Evolutionary conservation across 1,284 basidiomycete genomes (phyloP).

Genomic region (Papiliotrema fonsecae): DNA sequence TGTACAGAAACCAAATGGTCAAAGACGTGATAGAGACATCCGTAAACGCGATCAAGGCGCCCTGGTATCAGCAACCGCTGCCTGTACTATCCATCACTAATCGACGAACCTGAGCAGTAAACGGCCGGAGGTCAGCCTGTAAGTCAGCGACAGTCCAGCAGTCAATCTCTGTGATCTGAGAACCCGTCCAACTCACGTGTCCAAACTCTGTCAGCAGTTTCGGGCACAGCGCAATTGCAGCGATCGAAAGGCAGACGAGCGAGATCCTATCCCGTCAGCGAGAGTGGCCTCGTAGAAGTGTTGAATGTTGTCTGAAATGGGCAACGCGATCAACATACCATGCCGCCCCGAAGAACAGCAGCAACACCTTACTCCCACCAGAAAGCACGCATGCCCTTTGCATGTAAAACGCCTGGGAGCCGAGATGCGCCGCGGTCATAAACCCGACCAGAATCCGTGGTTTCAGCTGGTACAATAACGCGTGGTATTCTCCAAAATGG

Average conservation of each 20-base stretch:
- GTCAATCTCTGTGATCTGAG: not conserved
- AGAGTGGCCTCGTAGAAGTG: not conserved
- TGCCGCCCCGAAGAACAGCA: not conserved
- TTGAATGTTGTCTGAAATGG: not conserved
- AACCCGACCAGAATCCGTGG: not conserved
- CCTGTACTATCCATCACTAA: not conserved
- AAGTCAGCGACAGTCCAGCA: not conserved
- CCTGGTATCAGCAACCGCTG: not conserved
- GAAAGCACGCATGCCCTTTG: not conserved
- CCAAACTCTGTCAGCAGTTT: not conserved
- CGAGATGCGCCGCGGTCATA: not conserved
- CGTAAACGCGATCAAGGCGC: not conserved
- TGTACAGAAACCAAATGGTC: not conserved
- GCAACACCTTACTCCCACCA: not conserved
- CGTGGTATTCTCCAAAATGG: not conserved
- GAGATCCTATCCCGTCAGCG: not conserved
- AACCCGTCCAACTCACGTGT: not conserved
- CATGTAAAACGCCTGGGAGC: not conserved
- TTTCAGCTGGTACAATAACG: not conserved
- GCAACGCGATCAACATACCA: not conserved
- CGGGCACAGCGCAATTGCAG: not conserved
- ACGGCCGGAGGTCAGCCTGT: not conserved
- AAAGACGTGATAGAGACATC: not conserved
- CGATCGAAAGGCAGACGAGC: not conserved
- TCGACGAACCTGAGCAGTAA: not conserved